These are phyloP conservation scores for Stygiomarasmius scandens DNA, from an alignment of 1,284 basidiomycete species.

Conservation along the genomic window DNA sequence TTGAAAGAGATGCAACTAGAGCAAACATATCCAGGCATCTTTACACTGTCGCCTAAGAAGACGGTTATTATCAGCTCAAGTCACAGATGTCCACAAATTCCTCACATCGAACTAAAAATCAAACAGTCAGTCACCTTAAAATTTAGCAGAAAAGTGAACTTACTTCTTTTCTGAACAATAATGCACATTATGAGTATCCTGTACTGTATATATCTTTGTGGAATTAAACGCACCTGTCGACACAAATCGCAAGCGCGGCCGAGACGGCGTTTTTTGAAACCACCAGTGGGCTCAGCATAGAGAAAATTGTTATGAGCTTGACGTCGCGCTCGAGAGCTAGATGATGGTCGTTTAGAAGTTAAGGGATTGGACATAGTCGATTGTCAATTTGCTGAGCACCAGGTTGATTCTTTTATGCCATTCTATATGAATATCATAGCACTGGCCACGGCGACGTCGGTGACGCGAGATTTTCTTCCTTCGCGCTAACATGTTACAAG, in stretches of 20 bases:
- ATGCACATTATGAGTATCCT: too few species aligned
- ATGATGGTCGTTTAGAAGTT: background rate
- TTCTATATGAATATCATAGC: too few species aligned
- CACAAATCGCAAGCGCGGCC: background rate
- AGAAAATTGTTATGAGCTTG: background rate
- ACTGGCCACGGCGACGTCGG: too few species aligned
- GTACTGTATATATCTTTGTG: too few species aligned
- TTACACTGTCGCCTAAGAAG: slow-evolving; percentile 7
- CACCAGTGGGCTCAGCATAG: background rate
- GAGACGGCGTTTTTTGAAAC: background rate
- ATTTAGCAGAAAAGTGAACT: too few species aligned
- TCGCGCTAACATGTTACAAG: too few species aligned
- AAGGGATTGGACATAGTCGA: background rate
- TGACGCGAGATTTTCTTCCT: too few species aligned
- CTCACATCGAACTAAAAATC: background rate
- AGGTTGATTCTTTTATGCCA: too few species aligned
- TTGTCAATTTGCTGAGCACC: too few species aligned
- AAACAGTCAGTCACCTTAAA: background rate
- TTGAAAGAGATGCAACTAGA: slow-evolving; percentile 5
- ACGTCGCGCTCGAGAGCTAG: background rate
- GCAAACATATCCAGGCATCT: slow-evolving; percentile 4
- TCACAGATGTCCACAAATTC: background rate
- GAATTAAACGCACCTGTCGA: background rate
- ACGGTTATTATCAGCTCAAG: background rate
- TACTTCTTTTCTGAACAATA: too few species aligned